Conservation (phyloP, 345 rosid genomes). For the Trapa incisa region DNA sequence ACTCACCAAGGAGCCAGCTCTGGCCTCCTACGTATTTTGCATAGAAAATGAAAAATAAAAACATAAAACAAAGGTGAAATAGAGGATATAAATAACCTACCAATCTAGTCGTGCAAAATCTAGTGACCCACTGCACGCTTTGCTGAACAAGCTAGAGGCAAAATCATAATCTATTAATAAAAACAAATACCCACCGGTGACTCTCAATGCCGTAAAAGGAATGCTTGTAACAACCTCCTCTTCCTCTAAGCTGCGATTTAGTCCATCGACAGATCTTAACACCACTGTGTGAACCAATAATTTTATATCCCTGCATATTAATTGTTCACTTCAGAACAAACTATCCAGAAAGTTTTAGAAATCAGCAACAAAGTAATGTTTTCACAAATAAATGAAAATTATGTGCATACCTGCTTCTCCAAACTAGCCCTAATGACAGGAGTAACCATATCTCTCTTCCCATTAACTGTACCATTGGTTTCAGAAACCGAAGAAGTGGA, state of each 20-base stretch:
- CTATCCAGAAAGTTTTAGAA: background rate
- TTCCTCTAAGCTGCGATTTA: constrained; percentile 95
- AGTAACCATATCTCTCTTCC: constrained; percentile 80
- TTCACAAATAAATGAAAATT: background rate
- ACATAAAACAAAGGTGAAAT: background rate
- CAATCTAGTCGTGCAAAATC: background rate
- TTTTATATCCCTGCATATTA: constrained; percentile 79
- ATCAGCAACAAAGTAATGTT: background rate
- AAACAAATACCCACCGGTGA: constrained; percentile 52
- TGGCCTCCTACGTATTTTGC: background rate
- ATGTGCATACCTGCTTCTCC: constrained; percentile 63
- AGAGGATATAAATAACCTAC: background rate
- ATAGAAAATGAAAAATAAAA: background rate
- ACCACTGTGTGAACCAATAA: constrained; percentile 95
- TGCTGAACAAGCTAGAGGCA: background rate
- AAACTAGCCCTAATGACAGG: constrained; percentile 89
- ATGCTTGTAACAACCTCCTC: constrained; percentile 99
- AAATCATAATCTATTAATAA: background rate
- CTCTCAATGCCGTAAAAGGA: constrained; percentile 98
- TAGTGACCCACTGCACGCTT: background rate
- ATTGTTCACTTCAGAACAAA: background rate
- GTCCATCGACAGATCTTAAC: constrained; percentile 99
- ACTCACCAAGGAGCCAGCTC: too few relatives aligned
- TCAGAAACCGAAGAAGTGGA: constrained; percentile 21
- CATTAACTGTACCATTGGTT: constrained; percentile 45